These are phyloP conservation scores for Myxozyma lipomycoides DNA, from an alignment of 805 yeast genomes.

Conservation along the genomic window DNA sequence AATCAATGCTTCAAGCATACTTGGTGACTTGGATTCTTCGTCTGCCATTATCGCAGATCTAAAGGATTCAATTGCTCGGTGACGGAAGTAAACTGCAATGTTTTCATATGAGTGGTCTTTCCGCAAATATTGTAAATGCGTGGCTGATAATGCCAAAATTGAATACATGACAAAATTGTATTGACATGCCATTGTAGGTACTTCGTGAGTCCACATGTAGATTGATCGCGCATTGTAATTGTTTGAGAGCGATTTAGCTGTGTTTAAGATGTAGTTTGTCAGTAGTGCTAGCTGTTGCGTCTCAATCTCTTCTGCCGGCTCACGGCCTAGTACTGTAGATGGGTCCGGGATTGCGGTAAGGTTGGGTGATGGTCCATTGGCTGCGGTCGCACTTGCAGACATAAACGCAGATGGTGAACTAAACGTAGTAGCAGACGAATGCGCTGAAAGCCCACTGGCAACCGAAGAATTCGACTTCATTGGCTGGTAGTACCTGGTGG, in stretches of 20 bases:
- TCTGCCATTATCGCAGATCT: constrained; percentile 14
- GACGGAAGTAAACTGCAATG: constrained; percentile 23
- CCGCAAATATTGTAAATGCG: constrained; percentile 24
- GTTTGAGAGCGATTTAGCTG: constrained; percentile 21
- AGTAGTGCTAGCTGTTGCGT: constrained; percentile 23
- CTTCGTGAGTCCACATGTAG: constrained; percentile 28
- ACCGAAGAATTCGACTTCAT: constrained; percentile 11
- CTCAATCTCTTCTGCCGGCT: constrained; percentile 14
- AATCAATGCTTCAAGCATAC: constrained; percentile 22
- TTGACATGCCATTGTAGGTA: constrained; percentile 27
- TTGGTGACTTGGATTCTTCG: constrained; percentile 18
- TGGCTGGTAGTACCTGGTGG: constrained; percentile 18
- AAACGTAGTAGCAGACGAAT: constrained; percentile 24
- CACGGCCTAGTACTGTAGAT: constrained; percentile 18
- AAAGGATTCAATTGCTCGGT: constrained; percentile 25
- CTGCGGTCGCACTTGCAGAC: not conserved
- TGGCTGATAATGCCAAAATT: constrained; percentile 25
- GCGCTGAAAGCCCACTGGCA: constrained; percentile 25
- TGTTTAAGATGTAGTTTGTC: constrained; percentile 24
- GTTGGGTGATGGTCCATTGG: constrained; percentile 21
- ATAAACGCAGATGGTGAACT: constrained; percentile 23
- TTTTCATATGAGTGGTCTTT: constrained; percentile 21
- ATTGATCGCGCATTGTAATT: constrained; percentile 25
- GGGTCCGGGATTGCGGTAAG: constrained; percentile 24
- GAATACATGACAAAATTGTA: constrained; percentile 27